Evolutionary conservation across 768 basidiomycete genomes (phyloP).

Genomic region (Pleurotus tuber-regium): DNA sequence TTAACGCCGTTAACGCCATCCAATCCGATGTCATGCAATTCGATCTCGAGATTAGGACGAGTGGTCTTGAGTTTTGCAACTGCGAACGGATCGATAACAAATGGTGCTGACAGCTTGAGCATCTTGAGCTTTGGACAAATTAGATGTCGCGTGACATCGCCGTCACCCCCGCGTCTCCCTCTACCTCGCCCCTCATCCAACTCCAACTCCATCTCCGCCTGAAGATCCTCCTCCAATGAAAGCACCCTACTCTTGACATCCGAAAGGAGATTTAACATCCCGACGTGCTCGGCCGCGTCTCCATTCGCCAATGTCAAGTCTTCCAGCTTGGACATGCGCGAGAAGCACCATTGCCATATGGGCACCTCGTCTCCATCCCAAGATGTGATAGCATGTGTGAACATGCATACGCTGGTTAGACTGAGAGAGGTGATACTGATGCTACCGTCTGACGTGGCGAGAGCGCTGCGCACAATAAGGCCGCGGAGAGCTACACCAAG

Average conservation of each 20-base stretch:
- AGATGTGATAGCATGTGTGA: conserved; percentile 2
- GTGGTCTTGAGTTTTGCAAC: neutral
- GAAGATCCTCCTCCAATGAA: conserved; percentile 6
- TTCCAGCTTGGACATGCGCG: neutral
- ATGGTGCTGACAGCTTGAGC: conserved; percentile 1
- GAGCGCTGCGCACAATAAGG: conserved; percentile 3
- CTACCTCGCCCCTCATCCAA: neutral
- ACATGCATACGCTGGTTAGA: conserved; percentile 8
- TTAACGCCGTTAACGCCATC: conserved; percentile 1
- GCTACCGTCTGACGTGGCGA: neutral
- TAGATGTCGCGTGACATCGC: neutral
- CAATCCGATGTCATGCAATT: neutral
- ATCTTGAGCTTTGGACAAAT: conserved; percentile 5
- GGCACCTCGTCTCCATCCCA: conserved; percentile 7
- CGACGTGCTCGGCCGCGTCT: conserved; percentile 3
- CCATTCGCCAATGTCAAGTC: neutral
- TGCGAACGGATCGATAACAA: neutral
- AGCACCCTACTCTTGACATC: conserved; percentile 4
- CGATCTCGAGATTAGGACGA: neutral
- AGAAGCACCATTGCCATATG: conserved; percentile 10
- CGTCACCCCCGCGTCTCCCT: neutral
- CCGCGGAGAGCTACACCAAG: conserved; percentile 5
- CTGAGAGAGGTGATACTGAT: conserved; percentile 2
- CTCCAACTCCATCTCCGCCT: neutral
- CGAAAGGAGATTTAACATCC: conserved; percentile 7